Evolutionary conservation across 2,329 filamentous ascomycete species (phyloP).

Genomic region (Ascochyta fabae): DNA sequence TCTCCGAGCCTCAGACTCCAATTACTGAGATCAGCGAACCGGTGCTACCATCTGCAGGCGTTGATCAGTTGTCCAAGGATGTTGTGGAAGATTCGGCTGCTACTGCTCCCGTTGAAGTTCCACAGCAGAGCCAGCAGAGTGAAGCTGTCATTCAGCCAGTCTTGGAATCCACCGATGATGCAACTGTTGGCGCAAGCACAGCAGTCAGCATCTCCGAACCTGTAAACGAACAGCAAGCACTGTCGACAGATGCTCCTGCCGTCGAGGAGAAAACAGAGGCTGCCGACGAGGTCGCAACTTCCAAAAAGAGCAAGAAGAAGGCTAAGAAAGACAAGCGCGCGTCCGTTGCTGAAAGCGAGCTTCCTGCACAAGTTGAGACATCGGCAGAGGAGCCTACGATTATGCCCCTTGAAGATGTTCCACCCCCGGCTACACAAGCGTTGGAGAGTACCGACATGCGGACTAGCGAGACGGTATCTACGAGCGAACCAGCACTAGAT

Average conservation of each 20-base stretch:
- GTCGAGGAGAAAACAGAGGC: slow-evolving; percentile 7
- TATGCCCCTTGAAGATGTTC: slow-evolving; percentile 1
- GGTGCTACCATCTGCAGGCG: background rate
- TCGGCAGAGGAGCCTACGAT: slow-evolving; percentile 5
- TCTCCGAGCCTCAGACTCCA: slow-evolving; percentile 28
- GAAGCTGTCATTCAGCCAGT: background rate
- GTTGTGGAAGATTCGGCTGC: background rate
- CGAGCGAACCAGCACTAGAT: slow-evolving; percentile 2
- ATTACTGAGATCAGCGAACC: slow-evolving; percentile 4
- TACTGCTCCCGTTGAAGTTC: background rate
- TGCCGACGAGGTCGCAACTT: slow-evolving; percentile 5
- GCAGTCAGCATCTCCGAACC: background rate
- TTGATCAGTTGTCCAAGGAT: background rate
- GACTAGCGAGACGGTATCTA: background rate
- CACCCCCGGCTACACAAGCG: background rate
- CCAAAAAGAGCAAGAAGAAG: slow-evolving; percentile 34
- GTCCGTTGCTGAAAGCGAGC: slow-evolving; percentile 18
- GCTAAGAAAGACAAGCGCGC: slow-evolving; percentile 27
- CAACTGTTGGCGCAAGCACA: background rate
- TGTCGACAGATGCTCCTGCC: background rate
- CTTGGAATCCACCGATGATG: background rate
- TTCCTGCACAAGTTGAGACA: slow-evolving; percentile 9
- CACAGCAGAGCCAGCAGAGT: background rate
- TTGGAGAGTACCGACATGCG: slow-evolving; percentile 31
- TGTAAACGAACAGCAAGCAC: background rate